Evolutionary conservation across 2,329 filamentous ascomycete species (phyloP), one percentile per base, ranked within the genome.

Genomic region (Stylonectria norvegica): DNA sequence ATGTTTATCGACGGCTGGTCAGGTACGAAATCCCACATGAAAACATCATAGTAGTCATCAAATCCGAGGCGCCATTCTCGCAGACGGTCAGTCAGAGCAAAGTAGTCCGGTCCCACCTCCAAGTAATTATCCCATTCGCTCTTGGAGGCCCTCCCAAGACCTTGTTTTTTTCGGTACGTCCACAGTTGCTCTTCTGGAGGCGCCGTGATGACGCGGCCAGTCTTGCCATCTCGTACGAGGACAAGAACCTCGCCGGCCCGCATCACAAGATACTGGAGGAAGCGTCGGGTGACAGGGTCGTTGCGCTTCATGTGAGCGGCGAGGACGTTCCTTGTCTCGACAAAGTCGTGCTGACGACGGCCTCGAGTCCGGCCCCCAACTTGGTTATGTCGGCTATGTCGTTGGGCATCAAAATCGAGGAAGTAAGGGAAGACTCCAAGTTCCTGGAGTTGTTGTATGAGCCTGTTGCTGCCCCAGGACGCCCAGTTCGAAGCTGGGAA

Each of bases 401-500:
- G 15, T 4, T 56, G 36, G 8, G 56, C 53, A 0, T 54, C 49
- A 5, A 56, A 32, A 15, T 60, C 57, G 8, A 49, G 22, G 20
- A 60, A 58, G 43, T 58, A 60, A 0, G 57, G 57, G 17, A 53
- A 60, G 37, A 59, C 55, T 0, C 42, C 44, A 1, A 60, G 42
- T n/a, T 59, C 42, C 14, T 57, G 52, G 2, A 60, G 48, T 5
- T 60, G 53, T 12, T 55, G 44, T 5, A 52, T 42, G 10, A 55
- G 38, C n/a, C 37, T 42, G n/a, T 57, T 43, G 11, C 27, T 34
- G 0, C 33, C 45, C 57, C 56, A 60, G 0, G 55, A 45, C 0
- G 27, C 38, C 56, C 57, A 60, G 12, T 58, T 59, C 0, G 57
- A 59, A 1, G 48, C 57, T 2, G 56, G 57, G 28, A 60, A 60